These are phyloP conservation scores for Penicillium decumbens DNA, from an alignment of 2,329 filamentous ascomycete species.

Conservation along the genomic window DNA sequence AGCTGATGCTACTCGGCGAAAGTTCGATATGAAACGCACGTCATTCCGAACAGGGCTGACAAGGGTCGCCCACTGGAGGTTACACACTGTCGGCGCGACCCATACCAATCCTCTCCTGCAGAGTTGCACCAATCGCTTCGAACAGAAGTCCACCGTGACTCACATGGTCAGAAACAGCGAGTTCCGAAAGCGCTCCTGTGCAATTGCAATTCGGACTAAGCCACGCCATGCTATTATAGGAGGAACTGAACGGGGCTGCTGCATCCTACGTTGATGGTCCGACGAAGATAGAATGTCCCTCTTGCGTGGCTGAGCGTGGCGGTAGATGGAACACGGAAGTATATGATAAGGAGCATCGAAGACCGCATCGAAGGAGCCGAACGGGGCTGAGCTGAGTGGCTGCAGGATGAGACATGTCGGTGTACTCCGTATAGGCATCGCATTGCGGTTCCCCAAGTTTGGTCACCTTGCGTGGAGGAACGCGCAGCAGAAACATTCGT, in stretches of 20 bases:
- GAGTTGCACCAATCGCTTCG: conserved; percentile 12
- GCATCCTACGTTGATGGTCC: conserved; percentile 9
- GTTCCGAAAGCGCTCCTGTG: background rate
- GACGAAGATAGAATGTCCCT: conserved; percentile 18
- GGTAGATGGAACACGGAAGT: conserved; percentile 2
- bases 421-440: background rate
- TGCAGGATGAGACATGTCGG: conserved; percentile 14
- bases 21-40: conserved; percentile 5
- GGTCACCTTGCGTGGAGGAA: background rate
- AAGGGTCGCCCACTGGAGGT: conserved; percentile 6
- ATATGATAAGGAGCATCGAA: conserved; percentile 24
- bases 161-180: background rate
- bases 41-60: conserved; percentile 12
- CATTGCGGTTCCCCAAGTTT: background rate
- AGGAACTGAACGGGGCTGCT: conserved; percentile 10
- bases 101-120: conserved; percentile 2
- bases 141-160: background rate
- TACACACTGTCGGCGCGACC: conserved; percentile 14
- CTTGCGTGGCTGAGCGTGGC: conserved; percentile 6
- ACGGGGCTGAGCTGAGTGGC: conserved; percentile 17
- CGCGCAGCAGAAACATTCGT: background rate
- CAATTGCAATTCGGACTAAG: conserved; percentile 11
- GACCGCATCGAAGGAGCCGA: conserved; percentile 29
- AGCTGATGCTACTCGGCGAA: background rate
- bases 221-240: conserved; percentile 9